phyloP scores from a whole-genome alignment of 1,139 yeast genomes.

The Taphrina wiesneri region DNA sequence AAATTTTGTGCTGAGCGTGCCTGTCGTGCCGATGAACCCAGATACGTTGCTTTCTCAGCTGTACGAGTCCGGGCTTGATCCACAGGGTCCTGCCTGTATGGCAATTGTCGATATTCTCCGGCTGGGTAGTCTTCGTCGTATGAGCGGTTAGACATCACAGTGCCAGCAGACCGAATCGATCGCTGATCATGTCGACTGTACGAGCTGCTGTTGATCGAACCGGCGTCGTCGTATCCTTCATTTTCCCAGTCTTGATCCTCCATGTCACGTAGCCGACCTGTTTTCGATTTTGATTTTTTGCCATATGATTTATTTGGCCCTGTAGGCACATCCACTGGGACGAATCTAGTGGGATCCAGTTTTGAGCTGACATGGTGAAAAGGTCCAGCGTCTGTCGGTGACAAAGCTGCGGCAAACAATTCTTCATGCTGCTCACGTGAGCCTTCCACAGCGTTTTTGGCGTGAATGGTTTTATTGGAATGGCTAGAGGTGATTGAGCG shows the following conservation, averaged over 20 bases:
- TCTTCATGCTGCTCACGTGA: not conserved
- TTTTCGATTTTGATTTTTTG: not conserved
- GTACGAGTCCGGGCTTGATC: not conserved
- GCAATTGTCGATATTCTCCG: not conserved
- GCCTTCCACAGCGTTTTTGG: not conserved
- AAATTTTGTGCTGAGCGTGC: not conserved
- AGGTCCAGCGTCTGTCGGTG: slow-evolving; percentile 11
- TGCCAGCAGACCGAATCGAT: not conserved
- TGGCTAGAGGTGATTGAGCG: slow-evolving; percentile 19
- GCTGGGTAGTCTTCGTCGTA: not conserved
- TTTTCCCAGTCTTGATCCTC: slow-evolving; percentile 14
- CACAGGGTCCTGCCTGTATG: not conserved
- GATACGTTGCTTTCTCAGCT: not conserved
- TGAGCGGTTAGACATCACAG: not conserved
- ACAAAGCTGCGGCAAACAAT: not conserved
- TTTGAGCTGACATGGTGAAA: slow-evolving; percentile 18
- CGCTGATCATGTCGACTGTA: not conserved
- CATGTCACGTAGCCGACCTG: not conserved
- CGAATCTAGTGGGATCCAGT: slow-evolving; percentile 7
- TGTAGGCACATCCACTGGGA: not conserved
- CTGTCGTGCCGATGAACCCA: not conserved
- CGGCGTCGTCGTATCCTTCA: not conserved
- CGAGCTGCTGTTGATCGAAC: not conserved
- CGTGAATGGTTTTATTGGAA: not conserved
- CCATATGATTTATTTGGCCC: not conserved